These are phyloP conservation scores for Leccinum rimulosum DNA, from an alignment of 768 basidiomycete species.

Conservation along the genomic window DNA sequence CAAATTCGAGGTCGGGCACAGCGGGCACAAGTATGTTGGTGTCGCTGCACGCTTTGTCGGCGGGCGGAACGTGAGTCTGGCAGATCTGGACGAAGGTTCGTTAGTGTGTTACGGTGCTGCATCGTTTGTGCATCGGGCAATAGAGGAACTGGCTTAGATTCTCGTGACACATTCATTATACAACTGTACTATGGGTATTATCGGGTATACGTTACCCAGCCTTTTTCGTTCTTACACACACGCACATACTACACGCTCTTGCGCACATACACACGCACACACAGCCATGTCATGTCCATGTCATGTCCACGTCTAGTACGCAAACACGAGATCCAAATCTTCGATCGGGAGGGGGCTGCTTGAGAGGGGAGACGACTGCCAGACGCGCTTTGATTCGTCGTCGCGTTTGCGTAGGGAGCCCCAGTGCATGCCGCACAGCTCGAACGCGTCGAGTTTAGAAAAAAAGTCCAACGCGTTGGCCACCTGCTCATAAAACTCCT, in stretches of 20 bases:
- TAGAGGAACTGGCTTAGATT: slow-evolving; percentile 38
- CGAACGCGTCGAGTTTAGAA: slow-evolving; percentile 61
- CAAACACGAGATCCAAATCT: slow-evolving; percentile 30
- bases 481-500: slow-evolving; percentile 66
- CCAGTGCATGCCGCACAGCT: slow-evolving; percentile 78
- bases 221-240: neutral
- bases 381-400: slow-evolving; percentile 43
- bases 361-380: slow-evolving; percentile 52
- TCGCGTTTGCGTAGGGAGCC: slow-evolving; percentile 48
- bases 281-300: neutral
- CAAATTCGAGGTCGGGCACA: slow-evolving; percentile 53
- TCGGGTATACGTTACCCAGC: slow-evolving; percentile 12
- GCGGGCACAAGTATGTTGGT: slow-evolving; percentile 57
- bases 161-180: slow-evolving; percentile 17
- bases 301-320: neutral
- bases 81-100: slow-evolving; percentile 37
- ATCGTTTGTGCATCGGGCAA: slow-evolving; percentile 46
- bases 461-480: slow-evolving; percentile 57
- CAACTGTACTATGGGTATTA: slow-evolving; percentile 12
- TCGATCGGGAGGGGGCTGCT: slow-evolving; percentile 29
- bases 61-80: slow-evolving; percentile 34
- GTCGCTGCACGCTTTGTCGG: slow-evolving; percentile 64
- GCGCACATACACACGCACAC: neutral
- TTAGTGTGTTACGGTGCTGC: slow-evolving; percentile 46
- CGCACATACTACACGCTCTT: neutral